Evolutionary conservation across 805 yeast genomes (phyloP), one percentile per base, ranked within the genome.

Genomic region (Candida nemodendra): DNA sequence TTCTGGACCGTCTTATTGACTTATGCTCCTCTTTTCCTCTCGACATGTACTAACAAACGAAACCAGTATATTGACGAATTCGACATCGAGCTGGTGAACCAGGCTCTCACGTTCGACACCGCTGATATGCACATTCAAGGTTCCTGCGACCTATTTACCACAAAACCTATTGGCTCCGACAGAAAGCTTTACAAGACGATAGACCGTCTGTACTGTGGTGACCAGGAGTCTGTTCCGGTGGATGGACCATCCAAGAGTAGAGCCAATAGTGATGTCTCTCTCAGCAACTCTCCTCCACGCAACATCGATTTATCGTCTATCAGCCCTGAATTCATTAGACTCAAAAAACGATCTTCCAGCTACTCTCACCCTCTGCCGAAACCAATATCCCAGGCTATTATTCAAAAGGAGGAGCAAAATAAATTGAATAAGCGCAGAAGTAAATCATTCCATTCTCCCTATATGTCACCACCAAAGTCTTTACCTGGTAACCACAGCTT

Each of bases 101-200:
- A 89, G 55, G 84, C 87, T 38, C 76, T 93, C 39, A 79, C 81
- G 48, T 88, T 87, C 49, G 85, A 81, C 47, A 79, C 89, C 3
- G 71, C 77, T 1, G 95, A 84, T 50, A 78, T 84, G 54, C 81
- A 74, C 50, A 79, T 93, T 27, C 76, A 77, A 39, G 98, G 97
- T 9, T 89, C 95, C 18, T 82, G 96, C 58, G 99, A 93, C 57
- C 72, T 93, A 33, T 93, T 88, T 56, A 86, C 98, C 1, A 93
- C 99, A 2, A 93, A 91, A 55, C 89, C 96, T 1, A 87, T 90
- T 17, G 87, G 93, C 1, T 74, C 91, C 1, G 99, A 93, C 62
- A 75, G 89, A 50, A 90, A 90, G 62, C 73, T 91, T 19, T 88
- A 85, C 68, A 87, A 88, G 61, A 79, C 90, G 0, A 79, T 93